These are phyloP conservation scores for Teunomyces kruisii DNA, from an alignment of 805 yeast species.

Conservation along the genomic window DNA sequence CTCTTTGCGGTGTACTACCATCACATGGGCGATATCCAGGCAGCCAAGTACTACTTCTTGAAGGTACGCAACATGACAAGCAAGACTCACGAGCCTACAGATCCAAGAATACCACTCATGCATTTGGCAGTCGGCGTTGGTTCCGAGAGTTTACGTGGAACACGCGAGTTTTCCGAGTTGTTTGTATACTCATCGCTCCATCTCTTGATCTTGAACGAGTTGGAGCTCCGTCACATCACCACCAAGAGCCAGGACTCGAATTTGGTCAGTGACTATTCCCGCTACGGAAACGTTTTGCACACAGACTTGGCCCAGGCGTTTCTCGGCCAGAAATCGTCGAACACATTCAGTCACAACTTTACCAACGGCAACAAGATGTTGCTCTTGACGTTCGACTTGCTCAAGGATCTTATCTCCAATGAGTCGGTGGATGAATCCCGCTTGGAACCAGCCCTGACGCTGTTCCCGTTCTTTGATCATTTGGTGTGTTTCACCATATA, in stretches of 20 bases:
- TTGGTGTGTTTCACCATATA: slow-evolving; percentile 17
- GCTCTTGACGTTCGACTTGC: slow-evolving; percentile 15
- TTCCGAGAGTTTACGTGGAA: slow-evolving; percentile 18
- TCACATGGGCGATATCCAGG: slow-evolving; percentile 29
- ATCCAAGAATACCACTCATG: background rate
- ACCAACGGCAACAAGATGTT: slow-evolving; percentile 13
- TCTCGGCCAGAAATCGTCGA: slow-evolving; percentile 12
- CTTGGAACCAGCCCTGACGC: background rate
- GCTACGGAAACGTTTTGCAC: slow-evolving; percentile 13
- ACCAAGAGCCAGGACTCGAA: slow-evolving; percentile 2
- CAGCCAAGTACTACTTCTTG: slow-evolving; percentile 40
- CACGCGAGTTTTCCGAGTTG: slow-evolving; percentile 25
- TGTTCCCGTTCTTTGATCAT: slow-evolving; percentile 16
- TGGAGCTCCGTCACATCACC: slow-evolving; percentile 14
- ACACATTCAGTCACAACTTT: slow-evolving; percentile 18
- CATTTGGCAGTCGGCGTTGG: slow-evolving; percentile 23
- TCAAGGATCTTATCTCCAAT: slow-evolving; percentile 10
- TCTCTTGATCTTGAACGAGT: slow-evolving; percentile 25
- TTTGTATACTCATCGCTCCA: slow-evolving; percentile 29
- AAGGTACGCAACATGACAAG: slow-evolving; percentile 27
- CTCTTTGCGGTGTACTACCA: slow-evolving; percentile 43
- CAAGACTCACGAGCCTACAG: background rate
- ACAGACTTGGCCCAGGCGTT: slow-evolving; percentile 16
- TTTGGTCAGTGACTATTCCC: slow-evolving; percentile 5
- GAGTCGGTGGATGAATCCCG: slow-evolving; percentile 1